Base-by-base conservation (phyloP, 805 yeast genomes). In the Ogataea populi-albae region DNA sequence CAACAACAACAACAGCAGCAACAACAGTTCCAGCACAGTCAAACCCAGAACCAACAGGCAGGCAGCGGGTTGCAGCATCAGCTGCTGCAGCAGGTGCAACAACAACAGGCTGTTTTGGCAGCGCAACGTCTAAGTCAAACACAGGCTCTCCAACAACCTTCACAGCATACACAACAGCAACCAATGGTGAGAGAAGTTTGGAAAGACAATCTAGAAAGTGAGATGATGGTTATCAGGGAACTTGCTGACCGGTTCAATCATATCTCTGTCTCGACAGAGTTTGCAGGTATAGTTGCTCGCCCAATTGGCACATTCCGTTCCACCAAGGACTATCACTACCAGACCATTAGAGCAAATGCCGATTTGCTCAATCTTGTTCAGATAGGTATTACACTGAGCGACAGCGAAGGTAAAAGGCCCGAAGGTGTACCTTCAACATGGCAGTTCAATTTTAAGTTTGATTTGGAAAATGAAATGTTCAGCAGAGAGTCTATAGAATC, bases 241-340 rank as follows among this genome's bases (percentile, higher is more conserved):
- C 66, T 82, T 20, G 67, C 79, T 26, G 73, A 68, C 35, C 73
- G 72, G 40, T 79, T 73, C 49, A 73, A 78, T 37, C 67, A 70
- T 47, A 73, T 83, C 17, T 73, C 86, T 3, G 74, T 88, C 40
- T 89, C 88, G 49, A 88, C 94, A 30, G 98, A 93, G 59, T 88
- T 93, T 55, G 96, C 96, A 0, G 98, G 98, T 0, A 86, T 94
- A 16, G 82, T 91, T 18, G 96, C 96, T 3, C 75, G 98, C 50
- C 98, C 98, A 11, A 85, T 93, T 41, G 98, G 98, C 14, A 78
- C 86, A 14, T 93, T 93, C 63, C 78, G 86, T 50, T 79, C 93
- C 2, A 85, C 93, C 11, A 73, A 83, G 17, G 98, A 93, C 59
- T 93, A 88, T 61, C 98, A 93, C 60, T 93, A 91, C 57, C 98